A percentile compares a stretch with the other conserved stretches of the same genome.
These are phyloP conservation scores for Apostasia ramifera DNA, from an alignment of 106 monocot species.

Conservation along the genomic window DNA sequence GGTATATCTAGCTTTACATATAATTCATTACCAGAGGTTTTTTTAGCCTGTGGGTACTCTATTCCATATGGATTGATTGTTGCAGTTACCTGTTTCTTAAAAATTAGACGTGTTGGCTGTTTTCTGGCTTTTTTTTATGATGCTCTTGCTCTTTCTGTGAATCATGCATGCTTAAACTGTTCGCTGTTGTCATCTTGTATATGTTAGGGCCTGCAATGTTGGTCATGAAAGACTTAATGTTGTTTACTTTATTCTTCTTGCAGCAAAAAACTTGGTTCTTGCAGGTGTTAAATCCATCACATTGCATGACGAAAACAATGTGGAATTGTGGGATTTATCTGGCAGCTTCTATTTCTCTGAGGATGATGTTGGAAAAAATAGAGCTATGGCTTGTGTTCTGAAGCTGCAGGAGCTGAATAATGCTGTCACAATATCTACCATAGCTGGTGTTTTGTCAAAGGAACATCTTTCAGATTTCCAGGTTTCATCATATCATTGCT, in stretches of 20 bases:
- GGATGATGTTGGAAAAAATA: slow-evolving; percentile 65
- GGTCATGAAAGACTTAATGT: neutral
- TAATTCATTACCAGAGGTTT: no score
- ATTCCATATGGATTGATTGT: no score
- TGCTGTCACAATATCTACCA: slow-evolving; percentile 53
- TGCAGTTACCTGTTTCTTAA: no score
- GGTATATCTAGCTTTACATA: no score
- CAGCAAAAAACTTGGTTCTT: slow-evolving; percentile 87
- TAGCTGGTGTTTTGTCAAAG: slow-evolving; percentile 43
- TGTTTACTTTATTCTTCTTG: slow-evolving; percentile 13
- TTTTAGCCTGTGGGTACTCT: no score
- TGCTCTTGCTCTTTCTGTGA: no score
- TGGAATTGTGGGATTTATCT: slow-evolving; percentile 73
- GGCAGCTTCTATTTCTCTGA: slow-evolving; percentile 78
- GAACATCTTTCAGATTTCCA: slow-evolving; percentile 76
- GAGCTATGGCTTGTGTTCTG: slow-evolving; percentile 58
- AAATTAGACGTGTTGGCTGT: no score
- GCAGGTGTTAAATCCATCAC: slow-evolving; percentile 79
- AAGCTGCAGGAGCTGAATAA: slow-evolving; percentile 87
- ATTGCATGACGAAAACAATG: slow-evolving; percentile 58
- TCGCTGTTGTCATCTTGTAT: no score
- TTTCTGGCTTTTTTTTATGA: no score
- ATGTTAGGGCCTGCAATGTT: neutral
- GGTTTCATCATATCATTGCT: slow-evolving; percentile 23
- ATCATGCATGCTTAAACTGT: no score